Evolutionary conservation across 192 early-diverging fungal species (phyloP), one percentile per base, ranked within the genome.

Genomic region (Coemansia sp.): DNA sequence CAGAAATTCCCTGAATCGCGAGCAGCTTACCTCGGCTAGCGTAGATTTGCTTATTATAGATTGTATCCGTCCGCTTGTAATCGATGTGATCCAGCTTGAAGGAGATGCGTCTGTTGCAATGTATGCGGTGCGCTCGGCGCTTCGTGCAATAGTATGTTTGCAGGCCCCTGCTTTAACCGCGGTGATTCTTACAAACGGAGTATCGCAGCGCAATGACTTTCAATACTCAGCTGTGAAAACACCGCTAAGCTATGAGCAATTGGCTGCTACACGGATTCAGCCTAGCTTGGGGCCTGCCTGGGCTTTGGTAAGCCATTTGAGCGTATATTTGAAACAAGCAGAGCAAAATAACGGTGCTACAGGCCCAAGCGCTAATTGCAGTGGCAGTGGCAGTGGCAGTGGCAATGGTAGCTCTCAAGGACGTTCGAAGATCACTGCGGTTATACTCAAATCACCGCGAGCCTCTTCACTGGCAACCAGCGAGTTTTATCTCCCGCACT

Each of bases 31-130:
- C 2, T 11, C 14, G 3, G 35, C 27, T 9, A 39, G 26, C 10
- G 26, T 36, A n/a, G 62, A 67, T 32, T 44, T 74, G 9, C 20
- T 67, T 5, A 42, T 74, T n/a, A 55, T 74, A 20, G 64, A 74
- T 48, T 60, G 64, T 22, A 46, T 72, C 18, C 62, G 63, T 15
- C 63, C 70, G 26, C 42, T 65, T 13, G 25, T 65, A 23, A 37
- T 72, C 23, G 41, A 50, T 25, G 63, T 58, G 1, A 47, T 64
- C 10, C 56, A 57, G 19, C 41, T 43, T 26, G 47, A 51, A 13
- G 54, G 41, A 27, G 57, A 63, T 7, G 42, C 41, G 5, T 19
- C 61, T 17, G 47, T 60, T 24, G 52, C 52, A 11, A 44, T 64
- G 30, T 39, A 64, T 24, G 55, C 71, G 11, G 55, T 74, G 27